Evolutionary conservation across 2,329 filamentous ascomycete genomes (phyloP), one percentile per base, ranked within the genome.

Genomic region (Aspergillus spinulosporus): DNA sequence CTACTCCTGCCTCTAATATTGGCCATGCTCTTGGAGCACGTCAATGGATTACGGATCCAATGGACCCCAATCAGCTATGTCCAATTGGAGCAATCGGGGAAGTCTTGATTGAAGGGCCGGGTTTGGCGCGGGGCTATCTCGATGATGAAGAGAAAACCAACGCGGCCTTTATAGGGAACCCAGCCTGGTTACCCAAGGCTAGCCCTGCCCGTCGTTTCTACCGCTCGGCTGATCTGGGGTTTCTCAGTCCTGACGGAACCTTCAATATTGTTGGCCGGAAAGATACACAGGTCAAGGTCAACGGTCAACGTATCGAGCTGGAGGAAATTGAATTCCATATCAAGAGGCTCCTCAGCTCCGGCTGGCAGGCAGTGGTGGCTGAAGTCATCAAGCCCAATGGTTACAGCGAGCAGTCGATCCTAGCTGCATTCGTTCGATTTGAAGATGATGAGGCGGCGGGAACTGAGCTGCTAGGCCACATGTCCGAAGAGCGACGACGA

Each of bases 51-150:
- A 64, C 69, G 6, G 63, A 71, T 52, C 64, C 63, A 0, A 50
- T 56, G 11, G 60, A 69, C 39, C 59, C 62, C 54, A 49, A 66
- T 9, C 14, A 32, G 11, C 59, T 73, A 8, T 56, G 66, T 4
- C 69, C 76, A 0, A 62, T 78, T 12, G 77, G 64, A 11, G 47
- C 60, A 1, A 46, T 63, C 21, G 66, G 66, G 3, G 66, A 68
- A 48, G 58, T 77, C 3, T 54, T 70, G 2, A 54, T 77, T 9
- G 65, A 71, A 48, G 74, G 74, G 7, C 72, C 66, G 4, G 57
- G 62, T 5, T 52, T 77, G 2, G 69, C 66, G 4, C 59, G 65
- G 2, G 74, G 66, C 1, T 78, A 78, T 58, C 57, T 76, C 1
- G 62, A 70, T 26, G 64, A 72, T 26, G 58, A 60, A 6, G 58